Conservation (phyloP, 169 alveolate species). For the Besnoitia besnoiti region DNA sequence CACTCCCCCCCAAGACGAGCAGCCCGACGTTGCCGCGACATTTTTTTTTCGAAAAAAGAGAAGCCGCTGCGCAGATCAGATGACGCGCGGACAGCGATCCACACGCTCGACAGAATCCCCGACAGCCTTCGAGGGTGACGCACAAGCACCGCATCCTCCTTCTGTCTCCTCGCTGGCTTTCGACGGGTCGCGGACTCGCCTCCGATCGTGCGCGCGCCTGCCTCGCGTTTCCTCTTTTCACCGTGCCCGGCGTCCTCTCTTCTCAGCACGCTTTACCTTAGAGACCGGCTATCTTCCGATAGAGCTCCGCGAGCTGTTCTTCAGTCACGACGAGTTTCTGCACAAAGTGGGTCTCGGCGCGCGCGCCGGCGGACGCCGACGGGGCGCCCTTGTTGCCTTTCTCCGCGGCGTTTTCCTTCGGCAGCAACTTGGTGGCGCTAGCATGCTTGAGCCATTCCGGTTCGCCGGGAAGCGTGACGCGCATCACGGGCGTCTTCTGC, state of each 20-base stretch:
- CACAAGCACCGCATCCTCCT: too few relatives aligned
- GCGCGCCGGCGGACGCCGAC: background rate
- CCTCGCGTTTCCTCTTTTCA: background rate
- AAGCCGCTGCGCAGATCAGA: too few relatives aligned
- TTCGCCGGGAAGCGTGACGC: background rate
- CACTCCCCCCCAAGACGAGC: too few relatives aligned
- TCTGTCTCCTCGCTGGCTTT: background rate
- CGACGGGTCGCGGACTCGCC: too few relatives aligned
- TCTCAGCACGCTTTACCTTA: background rate
- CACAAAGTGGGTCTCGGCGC: background rate
- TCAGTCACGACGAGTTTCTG: constrained; percentile 37
- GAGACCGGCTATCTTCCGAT: constrained; percentile 13
- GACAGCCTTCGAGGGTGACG: too few relatives aligned
- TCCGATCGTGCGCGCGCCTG: too few relatives aligned
- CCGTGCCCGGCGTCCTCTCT: background rate
- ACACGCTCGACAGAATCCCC: too few relatives aligned
- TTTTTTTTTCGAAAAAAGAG: too few relatives aligned
- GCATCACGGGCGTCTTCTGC: background rate
- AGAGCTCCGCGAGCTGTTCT: constrained; percentile 29
- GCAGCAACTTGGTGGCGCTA: background rate
- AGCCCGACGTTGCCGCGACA: too few relatives aligned
- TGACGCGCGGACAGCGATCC: too few relatives aligned
- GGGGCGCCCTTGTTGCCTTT: background rate
- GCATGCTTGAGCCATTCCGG: background rate
- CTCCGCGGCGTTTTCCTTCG: background rate